phyloP scores from a whole-genome alignment of 108 stramenopile species.

The Aureococcus anophagefferens region DNA sequence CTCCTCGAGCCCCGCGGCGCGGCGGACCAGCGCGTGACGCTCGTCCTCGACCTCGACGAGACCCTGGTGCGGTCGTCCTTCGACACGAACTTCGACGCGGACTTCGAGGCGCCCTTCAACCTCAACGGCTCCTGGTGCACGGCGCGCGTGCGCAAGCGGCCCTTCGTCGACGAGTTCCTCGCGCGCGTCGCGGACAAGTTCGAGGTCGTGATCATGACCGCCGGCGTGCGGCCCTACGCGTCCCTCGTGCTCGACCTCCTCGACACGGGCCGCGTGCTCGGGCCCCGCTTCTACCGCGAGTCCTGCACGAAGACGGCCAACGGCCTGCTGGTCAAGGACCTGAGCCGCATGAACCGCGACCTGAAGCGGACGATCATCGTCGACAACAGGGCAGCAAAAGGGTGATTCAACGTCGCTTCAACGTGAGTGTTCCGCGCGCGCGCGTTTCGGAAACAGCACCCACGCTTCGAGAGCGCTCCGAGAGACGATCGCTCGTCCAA shows the following conservation, averaged over 20 bases:
- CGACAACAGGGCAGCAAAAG: too few species aligned
- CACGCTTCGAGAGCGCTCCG: too few species aligned
- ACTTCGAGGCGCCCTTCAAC: conserved; percentile 37
- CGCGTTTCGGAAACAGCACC: too few species aligned
- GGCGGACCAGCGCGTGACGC: conserved; percentile 1
- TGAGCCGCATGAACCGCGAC: conserved; percentile 26
- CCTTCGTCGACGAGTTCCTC: conserved; percentile 49
- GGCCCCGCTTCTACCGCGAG: conserved; percentile 37
- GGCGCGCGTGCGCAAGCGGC: conserved; percentile 32
- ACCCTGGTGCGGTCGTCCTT: conserved; percentile 54
- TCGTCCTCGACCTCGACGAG: conserved; percentile 55
- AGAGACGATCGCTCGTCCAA: too few species aligned
- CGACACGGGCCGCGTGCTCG: conserved; percentile 18
- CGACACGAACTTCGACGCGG: conserved; percentile 33
- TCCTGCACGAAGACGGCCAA: conserved; percentile 39
- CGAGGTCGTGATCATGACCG: conserved; percentile 53
- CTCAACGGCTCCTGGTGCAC: conserved; percentile 21
- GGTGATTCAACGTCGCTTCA: too few species aligned
- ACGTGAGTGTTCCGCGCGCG: too few species aligned
- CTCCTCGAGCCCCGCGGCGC: background rate
- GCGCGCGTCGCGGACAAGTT: conserved; percentile 27
- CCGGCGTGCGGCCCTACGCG: conserved; percentile 44
- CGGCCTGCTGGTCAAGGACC: conserved; percentile 49
- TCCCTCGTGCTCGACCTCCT: conserved; percentile 45
- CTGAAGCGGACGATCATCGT: conserved; percentile 41